Evolutionary conservation across 2,329 filamentous ascomycete species (phyloP), one percentile per base, ranked within the genome.

Genomic region (Clonostachys chloroleuca): DNA sequence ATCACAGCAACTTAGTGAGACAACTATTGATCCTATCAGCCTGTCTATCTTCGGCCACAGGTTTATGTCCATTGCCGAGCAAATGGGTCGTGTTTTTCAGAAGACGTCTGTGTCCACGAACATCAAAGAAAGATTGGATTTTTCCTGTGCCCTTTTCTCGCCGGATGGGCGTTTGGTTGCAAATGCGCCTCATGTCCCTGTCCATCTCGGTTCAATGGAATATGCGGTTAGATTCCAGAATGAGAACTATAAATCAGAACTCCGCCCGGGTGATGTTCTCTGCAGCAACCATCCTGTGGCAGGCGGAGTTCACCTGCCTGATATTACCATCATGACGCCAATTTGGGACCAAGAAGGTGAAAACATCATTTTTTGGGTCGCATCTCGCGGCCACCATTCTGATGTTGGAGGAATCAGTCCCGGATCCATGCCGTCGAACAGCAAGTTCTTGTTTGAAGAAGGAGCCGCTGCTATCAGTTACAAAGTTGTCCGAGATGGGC

Each of bases 41-140:
- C 72, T 91, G 0, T 84, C 80, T 51, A 84, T 91, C 44, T 90
- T 91, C 55, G 84, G 83, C 0, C 86, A 90, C 61, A 77, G 87
- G 2, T 91, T 91, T 66, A 91, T 91, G 87, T 83, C 84, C 2
- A 88, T 91, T 48, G 87, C 87, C 1, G 87, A 91, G 59, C 86
- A 91, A 58, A 91, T 91, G 87, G 86, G 87, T 0, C 74, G 84
- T 40, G 84, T 85, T 3, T 64, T 91, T 44, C 86, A 91, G 56
- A 90, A 90, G 68, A 90, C 86, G 0, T 84, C 81, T 53, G 83
- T 90, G 17, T 86, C 80, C 39, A 87, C 83, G 0, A 91, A 90
- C 55, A 86, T 91, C 62, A 86, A 92, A 55, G 87, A 92, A 57
- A 76, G 87, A n/a, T 72, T 92, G 0, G 87, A 92, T 54, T 92